Evolutionary conservation across 1,284 basidiomycete genomes (phyloP).

Genomic region (Lignosus rhinocerotis): DNA sequence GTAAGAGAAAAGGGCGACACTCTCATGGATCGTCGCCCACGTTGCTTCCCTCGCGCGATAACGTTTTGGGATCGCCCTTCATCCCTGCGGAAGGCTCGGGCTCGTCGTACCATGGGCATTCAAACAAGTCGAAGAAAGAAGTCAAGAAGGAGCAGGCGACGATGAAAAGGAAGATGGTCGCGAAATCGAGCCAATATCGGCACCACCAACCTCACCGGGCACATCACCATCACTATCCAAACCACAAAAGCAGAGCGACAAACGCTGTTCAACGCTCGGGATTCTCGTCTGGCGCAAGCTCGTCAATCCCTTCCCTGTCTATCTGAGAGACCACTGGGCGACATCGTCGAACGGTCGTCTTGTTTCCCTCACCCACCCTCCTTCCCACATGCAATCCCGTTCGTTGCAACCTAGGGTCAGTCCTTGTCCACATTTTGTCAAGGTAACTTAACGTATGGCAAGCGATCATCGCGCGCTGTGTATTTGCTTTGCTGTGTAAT

Average conservation of each 20-base stretch:
- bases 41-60: constrained; percentile 53
- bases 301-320: constrained; percentile 29
- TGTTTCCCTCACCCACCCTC: neutral
- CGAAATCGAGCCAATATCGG: constrained; percentile 42
- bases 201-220: constrained; percentile 42
- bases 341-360: constrained; percentile 1
- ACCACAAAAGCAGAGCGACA: constrained; percentile 61
- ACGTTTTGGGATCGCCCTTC: constrained; percentile 37
- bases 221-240: constrained; percentile 57
- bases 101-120: constrained; percentile 11
- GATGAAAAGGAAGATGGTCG: constrained; percentile 55
- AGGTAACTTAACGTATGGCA: constrained; percentile 11
- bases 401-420: neutral
- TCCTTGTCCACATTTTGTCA: neutral
- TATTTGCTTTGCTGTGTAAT: constrained; percentile 12
- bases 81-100: constrained; percentile 17
- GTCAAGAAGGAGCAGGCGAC: constrained; percentile 59
- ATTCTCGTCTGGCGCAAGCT: constrained; percentile 36
- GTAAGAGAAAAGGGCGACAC: constrained; percentile 23
- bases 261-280: constrained; percentile 60
- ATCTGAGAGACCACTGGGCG: constrained; percentile 18
- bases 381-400: neutral
- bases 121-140: constrained; percentile 39
- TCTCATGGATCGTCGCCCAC: constrained; percentile 51
- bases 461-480: neutral